Evolutionary conservation across 495 filamentous ascomycete species (phyloP).

Genomic region (Trichoderma asperelloides): DNA sequence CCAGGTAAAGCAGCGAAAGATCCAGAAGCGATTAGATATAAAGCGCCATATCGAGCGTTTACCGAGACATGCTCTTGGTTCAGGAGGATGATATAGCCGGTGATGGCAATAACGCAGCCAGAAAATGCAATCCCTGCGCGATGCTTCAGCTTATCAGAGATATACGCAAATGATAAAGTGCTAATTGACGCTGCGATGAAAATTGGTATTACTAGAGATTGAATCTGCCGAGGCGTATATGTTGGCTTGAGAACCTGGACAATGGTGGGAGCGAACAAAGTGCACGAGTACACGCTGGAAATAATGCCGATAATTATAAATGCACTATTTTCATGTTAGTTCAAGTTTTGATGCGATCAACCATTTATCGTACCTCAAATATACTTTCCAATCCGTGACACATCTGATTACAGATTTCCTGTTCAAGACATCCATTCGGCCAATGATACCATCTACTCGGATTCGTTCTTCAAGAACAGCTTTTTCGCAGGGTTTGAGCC

Average conservation of each 20-base stretch:
- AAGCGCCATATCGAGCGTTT: conserved; percentile 8
- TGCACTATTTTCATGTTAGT: not conserved
- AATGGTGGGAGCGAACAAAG: conserved; percentile 17
- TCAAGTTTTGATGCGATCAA: not conserved
- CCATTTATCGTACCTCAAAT: not conserved
- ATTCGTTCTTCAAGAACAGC: not conserved
- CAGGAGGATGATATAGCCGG: conserved; percentile 27
- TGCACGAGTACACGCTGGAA: conserved; percentile 13
- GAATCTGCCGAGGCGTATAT: conserved; percentile 14
- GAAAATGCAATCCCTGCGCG: conserved; percentile 27
- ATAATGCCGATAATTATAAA: not conserved
- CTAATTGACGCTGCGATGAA: conserved; percentile 20
- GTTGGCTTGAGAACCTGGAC: conserved; percentile 14
- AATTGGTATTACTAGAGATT: conserved; percentile 28
- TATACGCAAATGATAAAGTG: conserved; percentile 14
- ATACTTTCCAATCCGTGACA: not conserved
- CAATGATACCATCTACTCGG: not conserved
- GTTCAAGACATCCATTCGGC: not conserved
- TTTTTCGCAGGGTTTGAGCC: not conserved
- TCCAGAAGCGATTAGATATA: conserved; percentile 16
- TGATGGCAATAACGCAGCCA: conserved; percentile 21
- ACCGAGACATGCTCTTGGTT: conserved; percentile 18
- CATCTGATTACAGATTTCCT: not conserved
- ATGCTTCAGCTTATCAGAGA: conserved; percentile 24
- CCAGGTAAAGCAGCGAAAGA: conserved; percentile 13